These are phyloP conservation scores for Rubroshorea leprosula DNA, from an alignment of 345 rosid species.

Conservation along the genomic window DNA sequence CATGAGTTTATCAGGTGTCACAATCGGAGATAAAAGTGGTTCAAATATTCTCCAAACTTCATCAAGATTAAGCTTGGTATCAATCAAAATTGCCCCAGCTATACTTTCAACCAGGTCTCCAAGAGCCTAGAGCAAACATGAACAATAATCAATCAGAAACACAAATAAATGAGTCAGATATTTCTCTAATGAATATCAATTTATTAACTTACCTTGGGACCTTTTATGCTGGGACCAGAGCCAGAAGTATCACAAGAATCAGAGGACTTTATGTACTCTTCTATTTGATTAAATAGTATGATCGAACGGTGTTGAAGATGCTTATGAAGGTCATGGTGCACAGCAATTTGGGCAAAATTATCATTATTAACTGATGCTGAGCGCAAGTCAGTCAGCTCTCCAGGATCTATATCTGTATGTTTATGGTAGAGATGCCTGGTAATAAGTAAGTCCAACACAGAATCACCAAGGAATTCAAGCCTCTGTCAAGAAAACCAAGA, in stretches of 20 bases:
- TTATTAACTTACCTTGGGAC: constrained; percentile 60
- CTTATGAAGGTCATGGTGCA: constrained; percentile 39
- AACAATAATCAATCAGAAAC: background rate
- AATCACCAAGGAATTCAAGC: constrained; percentile 91
- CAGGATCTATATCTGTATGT: constrained; percentile 61
- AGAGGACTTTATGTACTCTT: constrained; percentile 45
- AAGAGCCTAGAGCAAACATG: constrained; percentile 51
- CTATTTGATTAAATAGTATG: constrained; percentile 45
- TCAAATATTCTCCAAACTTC: constrained; percentile 72
- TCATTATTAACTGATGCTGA: constrained; percentile 82
- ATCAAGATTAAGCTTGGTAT: constrained; percentile 60
- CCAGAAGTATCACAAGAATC: constrained; percentile 31
- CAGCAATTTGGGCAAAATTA: constrained; percentile 75
- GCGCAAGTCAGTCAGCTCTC: constrained; percentile 86
- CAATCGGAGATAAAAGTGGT: constrained; percentile 73
- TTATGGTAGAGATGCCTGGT: constrained; percentile 69
- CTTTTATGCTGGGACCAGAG: constrained; percentile 37
- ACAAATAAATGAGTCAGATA: background rate
- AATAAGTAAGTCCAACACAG: constrained; percentile 78
- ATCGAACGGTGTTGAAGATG: constrained; percentile 61
- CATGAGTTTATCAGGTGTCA: constrained; percentile 74
- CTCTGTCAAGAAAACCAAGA: constrained; percentile 48
- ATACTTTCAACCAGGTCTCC: constrained; percentile 91
- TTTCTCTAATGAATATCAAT: background rate
- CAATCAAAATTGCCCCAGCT: constrained; percentile 76